Evolutionary conservation across 345 rosid species (phyloP).

Genomic region (Eucalyptus regnans): DNA sequence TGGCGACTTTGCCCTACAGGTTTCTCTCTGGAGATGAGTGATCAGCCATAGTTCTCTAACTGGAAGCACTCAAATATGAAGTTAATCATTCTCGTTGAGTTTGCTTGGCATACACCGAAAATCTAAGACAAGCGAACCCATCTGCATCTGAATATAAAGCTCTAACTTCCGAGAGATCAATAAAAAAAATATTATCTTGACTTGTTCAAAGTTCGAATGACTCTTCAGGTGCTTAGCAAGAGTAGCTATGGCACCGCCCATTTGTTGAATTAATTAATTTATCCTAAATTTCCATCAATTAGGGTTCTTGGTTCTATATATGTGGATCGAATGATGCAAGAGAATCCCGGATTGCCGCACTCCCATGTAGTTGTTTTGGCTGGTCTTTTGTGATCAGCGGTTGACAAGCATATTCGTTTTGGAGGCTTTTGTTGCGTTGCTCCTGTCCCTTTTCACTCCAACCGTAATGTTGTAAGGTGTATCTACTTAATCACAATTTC

Average conservation of each 20-base stretch:
- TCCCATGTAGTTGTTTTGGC: neutral
- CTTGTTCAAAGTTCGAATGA: neutral
- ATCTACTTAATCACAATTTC: neutral
- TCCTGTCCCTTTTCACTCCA: neutral
- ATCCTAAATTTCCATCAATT: neutral
- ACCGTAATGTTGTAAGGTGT: neutral
- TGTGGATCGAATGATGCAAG: neutral
- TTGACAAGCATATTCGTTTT: neutral
- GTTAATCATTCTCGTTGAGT: neutral
- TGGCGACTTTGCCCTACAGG: slow-evolving; percentile 3
- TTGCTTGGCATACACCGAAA: neutral
- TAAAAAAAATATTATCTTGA: neutral
- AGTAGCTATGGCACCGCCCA: neutral
- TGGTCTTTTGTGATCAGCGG: neutral
- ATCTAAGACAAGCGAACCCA: neutral
- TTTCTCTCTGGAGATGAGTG: neutral
- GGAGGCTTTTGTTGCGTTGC: neutral
- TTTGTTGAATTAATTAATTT: neutral
- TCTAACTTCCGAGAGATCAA: neutral
- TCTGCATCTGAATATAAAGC: neutral
- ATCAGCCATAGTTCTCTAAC: neutral
- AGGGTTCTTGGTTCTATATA: neutral
- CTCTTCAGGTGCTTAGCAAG: neutral
- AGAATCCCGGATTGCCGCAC: neutral
- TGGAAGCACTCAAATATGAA: neutral